Evolutionary conservation across 2,329 filamentous ascomycete species (phyloP).

Genomic region (Apiospora marii): DNA sequence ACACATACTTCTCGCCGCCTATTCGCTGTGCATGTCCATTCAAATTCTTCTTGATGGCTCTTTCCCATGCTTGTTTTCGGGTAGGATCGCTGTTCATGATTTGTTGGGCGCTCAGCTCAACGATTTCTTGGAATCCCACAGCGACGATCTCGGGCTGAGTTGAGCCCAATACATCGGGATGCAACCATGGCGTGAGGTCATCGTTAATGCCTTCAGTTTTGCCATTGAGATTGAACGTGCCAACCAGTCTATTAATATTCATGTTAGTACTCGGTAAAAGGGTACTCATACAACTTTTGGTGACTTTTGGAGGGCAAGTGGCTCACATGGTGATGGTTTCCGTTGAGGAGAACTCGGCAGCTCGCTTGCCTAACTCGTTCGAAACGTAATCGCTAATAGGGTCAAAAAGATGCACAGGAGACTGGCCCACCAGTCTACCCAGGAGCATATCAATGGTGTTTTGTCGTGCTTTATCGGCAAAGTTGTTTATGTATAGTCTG

Average conservation of each 20-base stretch:
- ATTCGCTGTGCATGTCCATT: conserved; percentile 73
- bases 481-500: conserved; percentile 96
- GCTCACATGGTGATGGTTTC: conserved; percentile 78
- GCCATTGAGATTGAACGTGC: conserved; percentile 96
- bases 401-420: conserved; percentile 86
- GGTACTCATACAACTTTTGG: conserved; percentile 3
- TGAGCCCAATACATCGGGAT: conserved; percentile 65
- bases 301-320: background rate
- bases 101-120: conserved; percentile 96
- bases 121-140: conserved; percentile 96
- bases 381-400: conserved; percentile 93
- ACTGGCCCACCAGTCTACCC: conserved; percentile 83
- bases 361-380: conserved; percentile 73
- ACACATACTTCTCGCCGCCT: conserved; percentile 81
- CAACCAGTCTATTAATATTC: conserved; percentile 60
- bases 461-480: conserved; percentile 90
- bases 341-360: conserved; percentile 77
- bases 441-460: conserved; percentile 94
- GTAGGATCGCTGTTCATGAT: conserved; percentile 98
- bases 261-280: conserved; percentile 33
- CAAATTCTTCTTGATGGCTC: conserved; percentile 77
- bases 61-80: conserved; percentile 86
- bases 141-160: conserved; percentile 85
- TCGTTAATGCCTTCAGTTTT: conserved; percentile 78
- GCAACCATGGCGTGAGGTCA: conserved; percentile 88